These are phyloP conservation scores for Caulochytrium protostelioides DNA, from an alignment of 371 early-diverging fungal species.

Conservation along the genomic window DNA sequence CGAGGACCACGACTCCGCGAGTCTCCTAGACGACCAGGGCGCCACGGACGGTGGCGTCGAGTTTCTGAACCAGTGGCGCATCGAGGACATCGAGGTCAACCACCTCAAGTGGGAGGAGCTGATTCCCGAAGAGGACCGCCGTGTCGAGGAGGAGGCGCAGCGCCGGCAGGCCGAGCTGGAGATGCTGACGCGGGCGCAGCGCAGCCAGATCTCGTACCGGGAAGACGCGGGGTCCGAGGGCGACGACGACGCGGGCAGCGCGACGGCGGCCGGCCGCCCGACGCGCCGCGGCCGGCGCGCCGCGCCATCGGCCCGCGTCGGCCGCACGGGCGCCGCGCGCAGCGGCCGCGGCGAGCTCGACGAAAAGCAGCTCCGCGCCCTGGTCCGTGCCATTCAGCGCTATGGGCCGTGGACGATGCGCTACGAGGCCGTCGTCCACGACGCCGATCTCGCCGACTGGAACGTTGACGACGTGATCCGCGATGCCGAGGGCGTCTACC, in stretches of 20 bases:
- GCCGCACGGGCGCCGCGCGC: conserved; percentile 4
- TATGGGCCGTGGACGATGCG: conserved; percentile 59
- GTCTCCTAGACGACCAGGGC: conserved; percentile 30
- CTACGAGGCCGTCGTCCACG: conserved; percentile 49
- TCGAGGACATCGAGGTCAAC: conserved; percentile 59
- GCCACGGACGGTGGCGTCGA: conserved; percentile 55
- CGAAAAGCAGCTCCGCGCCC: conserved; percentile 56
- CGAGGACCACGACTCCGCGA: conserved; percentile 66
- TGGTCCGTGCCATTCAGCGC: conserved; percentile 51
- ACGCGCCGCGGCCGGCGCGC: too few relatives aligned
- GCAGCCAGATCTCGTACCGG: conserved; percentile 1
- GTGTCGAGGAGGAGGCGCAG: conserved; percentile 26
- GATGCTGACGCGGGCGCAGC: neutral
- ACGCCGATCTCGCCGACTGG: conserved; percentile 53
- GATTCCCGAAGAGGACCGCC: conserved; percentile 68
- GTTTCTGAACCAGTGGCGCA: conserved; percentile 80
- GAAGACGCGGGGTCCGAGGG: conserved; percentile 19
- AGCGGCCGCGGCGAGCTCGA: conserved; percentile 25
- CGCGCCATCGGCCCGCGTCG: conserved; percentile 1
- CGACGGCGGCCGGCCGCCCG: conserved; percentile 1
- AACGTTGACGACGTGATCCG: conserved; percentile 34
- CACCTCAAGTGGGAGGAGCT: conserved; percentile 85
- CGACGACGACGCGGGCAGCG: conserved; percentile 10
- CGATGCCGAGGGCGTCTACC: conserved; percentile 35
- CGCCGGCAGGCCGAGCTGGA: conserved; percentile 3